Percentiles rank a stretch among this genome's conserved stretches.
Conservation (phyloP, 768 basidiomycete species). For the Leucocoprinus birnbaumii region DNA sequence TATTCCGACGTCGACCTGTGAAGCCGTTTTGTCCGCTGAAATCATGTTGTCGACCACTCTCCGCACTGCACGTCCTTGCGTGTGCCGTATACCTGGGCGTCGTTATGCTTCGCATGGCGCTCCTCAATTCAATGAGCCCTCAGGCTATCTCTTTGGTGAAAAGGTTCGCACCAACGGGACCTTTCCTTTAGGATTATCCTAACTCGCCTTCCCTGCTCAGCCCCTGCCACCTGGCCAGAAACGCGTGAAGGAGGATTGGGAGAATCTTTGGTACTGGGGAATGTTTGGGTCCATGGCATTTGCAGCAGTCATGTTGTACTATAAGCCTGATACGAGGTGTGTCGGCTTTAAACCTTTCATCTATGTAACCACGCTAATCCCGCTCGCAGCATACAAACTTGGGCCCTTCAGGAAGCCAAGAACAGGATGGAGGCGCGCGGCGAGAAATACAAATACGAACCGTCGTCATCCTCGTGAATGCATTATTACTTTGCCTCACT, state of each 20-base stretch:
- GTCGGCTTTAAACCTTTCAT: slow-evolving; percentile 20
- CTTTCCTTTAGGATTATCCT: background rate
- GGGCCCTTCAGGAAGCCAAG: slow-evolving; percentile 91
- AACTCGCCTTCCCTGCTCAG: slow-evolving; percentile 32
- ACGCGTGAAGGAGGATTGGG: slow-evolving; percentile 88
- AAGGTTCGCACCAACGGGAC: slow-evolving; percentile 50
- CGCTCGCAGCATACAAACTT: slow-evolving; percentile 79
- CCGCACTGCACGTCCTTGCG: slow-evolving; percentile 41
- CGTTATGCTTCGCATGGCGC: slow-evolving; percentile 74
- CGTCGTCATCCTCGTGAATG: slow-evolving; percentile 29
- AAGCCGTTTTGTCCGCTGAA: slow-evolving; percentile 7
- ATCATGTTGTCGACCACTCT: slow-evolving; percentile 49
- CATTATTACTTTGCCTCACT: slow-evolving; percentile 1
- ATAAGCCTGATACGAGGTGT: slow-evolving; percentile 92
- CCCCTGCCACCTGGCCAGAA: slow-evolving; percentile 80
- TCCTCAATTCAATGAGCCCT: slow-evolving; percentile 86
- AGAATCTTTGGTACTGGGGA: slow-evolving; percentile 84
- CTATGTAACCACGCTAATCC: background rate
- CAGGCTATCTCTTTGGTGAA: slow-evolving; percentile 86
- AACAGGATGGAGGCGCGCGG: slow-evolving; percentile 89
- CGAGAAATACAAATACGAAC: slow-evolving; percentile 83
- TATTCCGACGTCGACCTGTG: slow-evolving; percentile 10
- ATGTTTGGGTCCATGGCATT: slow-evolving; percentile 88
- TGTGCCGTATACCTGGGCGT: slow-evolving; percentile 32
- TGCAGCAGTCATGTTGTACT: slow-evolving; percentile 75